Conservation (phyloP, 441 rosid species). For the Daphne laureola region DNA sequence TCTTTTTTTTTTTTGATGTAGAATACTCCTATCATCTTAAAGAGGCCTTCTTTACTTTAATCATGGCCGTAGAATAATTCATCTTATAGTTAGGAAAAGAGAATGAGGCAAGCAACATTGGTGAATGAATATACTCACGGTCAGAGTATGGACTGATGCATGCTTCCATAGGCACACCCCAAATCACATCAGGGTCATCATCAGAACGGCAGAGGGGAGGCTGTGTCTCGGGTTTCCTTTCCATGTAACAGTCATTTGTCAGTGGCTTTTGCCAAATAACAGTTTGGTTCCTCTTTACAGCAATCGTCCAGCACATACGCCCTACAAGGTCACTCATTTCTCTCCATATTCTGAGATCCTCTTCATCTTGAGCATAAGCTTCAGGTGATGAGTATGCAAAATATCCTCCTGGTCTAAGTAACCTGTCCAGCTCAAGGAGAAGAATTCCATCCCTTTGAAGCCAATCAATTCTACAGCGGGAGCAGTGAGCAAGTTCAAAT, state of each 20-base stretch:
- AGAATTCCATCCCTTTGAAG: constrained; percentile 97
- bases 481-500: constrained; percentile 95
- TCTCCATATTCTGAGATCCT: constrained; percentile 84
- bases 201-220: constrained; percentile 91
- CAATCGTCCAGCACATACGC: constrained; percentile 96
- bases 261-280: constrained; percentile 98
- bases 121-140: constrained; percentile 44
- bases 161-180: constrained; percentile 85
- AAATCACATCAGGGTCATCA: constrained; percentile 80
- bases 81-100: neutral
- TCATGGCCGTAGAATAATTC: no score
- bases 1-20: no score
- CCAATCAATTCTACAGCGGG: constrained; percentile 98
- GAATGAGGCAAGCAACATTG: constrained; percentile 6
- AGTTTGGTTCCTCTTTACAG: constrained; percentile 87
- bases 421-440: constrained; percentile 94
- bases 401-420: constrained; percentile 97
- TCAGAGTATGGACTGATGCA: constrained; percentile 90
- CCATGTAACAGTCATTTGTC: constrained; percentile 80
- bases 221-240: constrained; percentile 75
- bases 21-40: no score
- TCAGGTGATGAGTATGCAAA: constrained; percentile 99
- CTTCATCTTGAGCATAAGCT: constrained; percentile 97
- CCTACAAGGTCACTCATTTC: constrained; percentile 89
- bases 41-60: no score